phyloP scores from a whole-genome alignment of 225 moss, liverwort and hornwort species.

The Marchantia paleacea region DNA sequence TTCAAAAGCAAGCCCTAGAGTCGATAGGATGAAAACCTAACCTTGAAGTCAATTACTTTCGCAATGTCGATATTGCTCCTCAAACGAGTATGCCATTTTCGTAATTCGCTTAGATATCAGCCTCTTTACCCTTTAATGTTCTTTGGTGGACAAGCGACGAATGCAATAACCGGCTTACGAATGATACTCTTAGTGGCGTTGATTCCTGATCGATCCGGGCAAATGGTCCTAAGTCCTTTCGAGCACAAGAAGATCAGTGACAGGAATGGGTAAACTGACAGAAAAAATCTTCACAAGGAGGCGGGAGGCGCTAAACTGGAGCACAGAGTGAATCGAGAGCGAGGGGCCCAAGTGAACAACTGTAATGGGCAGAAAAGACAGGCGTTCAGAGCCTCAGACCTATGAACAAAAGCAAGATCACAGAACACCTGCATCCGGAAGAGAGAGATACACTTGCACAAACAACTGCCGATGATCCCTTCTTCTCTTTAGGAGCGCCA shows the following conservation, averaged over 20 bases:
- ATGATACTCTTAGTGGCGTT: neutral
- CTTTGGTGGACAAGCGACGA: conserved; percentile 10
- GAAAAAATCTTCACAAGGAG: neutral
- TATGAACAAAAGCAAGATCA: neutral
- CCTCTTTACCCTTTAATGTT: conserved; percentile 46
- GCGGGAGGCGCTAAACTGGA: neutral
- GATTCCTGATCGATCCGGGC: conserved; percentile 2
- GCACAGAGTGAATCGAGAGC: neutral
- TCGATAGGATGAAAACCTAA: conserved; percentile 26
- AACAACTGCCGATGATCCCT: neutral
- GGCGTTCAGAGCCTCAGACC: neutral
- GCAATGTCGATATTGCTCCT: conserved; percentile 50
- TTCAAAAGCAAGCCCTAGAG: conserved; percentile 3
- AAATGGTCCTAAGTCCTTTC: neutral
- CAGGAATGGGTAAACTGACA: neutral
- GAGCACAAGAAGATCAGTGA: conserved; percentile 7
- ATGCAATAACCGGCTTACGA: neutral
- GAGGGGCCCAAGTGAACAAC: neutral
- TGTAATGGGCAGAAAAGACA: neutral
- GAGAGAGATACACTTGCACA: neutral
- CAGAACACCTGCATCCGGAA: neutral
- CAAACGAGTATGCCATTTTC: conserved; percentile 48
- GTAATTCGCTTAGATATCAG: conserved; percentile 51
- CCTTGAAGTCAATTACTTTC: conserved; percentile 44
- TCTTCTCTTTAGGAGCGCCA: neutral